phyloP scores from a whole-genome alignment of 495 filamentous ascomycete species.

The Pseudotulostoma volvatum region DNA sequence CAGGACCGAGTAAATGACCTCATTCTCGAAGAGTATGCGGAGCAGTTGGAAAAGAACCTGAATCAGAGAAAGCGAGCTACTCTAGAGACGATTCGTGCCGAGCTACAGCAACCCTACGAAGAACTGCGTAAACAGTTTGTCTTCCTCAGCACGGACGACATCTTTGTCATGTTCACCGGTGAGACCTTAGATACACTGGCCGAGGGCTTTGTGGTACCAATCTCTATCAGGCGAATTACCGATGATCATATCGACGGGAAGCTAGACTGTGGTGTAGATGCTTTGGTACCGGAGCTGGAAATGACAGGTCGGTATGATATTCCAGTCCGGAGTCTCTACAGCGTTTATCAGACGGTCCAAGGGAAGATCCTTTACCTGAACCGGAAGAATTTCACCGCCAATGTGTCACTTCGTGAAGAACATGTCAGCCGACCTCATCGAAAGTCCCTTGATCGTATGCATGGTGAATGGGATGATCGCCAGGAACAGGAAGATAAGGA shows the following conservation, averaged over 20 bases:
- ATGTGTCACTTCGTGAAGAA: conserved; percentile 69
- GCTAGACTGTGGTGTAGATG: conserved; percentile 87
- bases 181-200: conserved; percentile 71
- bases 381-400: conserved; percentile 61
- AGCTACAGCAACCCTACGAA: conserved; percentile 83
- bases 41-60: conserved; percentile 83
- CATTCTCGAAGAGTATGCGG: conserved; percentile 90
- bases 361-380: conserved; percentile 79
- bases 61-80: conserved; percentile 91
- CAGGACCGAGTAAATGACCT: conserved; percentile 93
- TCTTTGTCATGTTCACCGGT: conserved; percentile 94
- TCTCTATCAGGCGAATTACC: conserved; percentile 72
- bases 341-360: conserved; percentile 63
- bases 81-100: conserved; percentile 86
- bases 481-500: conserved; percentile 68
- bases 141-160: conserved; percentile 54
- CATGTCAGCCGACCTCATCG: conserved; percentile 53
- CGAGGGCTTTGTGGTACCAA: conserved; percentile 80
- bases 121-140: conserved; percentile 74
- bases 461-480: conserved; percentile 69
- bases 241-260: conserved; percentile 84
- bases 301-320: conserved; percentile 47
- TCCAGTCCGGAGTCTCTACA: conserved; percentile 39
- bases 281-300: conserved; percentile 58
- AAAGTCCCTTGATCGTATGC: conserved; percentile 47